Base-by-base conservation (phyloP, 1,284 basidiomycete genomes). In the Peniophora sp. region DNA sequence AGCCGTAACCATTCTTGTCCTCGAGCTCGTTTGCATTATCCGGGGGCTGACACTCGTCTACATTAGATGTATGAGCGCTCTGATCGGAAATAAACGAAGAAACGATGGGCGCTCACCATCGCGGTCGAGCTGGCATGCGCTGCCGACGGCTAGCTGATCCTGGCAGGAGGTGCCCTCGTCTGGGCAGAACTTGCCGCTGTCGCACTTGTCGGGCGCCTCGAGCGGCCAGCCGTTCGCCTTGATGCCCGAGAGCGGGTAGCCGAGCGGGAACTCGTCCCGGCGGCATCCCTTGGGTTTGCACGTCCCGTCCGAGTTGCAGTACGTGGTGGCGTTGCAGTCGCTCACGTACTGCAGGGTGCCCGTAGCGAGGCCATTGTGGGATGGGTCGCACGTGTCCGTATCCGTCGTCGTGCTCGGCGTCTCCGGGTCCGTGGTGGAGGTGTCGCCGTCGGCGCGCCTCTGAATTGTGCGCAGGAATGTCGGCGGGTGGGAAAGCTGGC, bases 81-180 rank as follows among this genome's bases (percentile, higher is more conserved):
- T 32, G 27, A 32, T 32, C 27, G 27, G 27, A 39, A 6, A 22
- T 35, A 20, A 12, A 9, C 41, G 47, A 35, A 39, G 52, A 39
- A 24, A 42, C 34, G 12, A 22, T n/a, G 18, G 37, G 60, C n/a
- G n/a, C 75, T 55, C 55, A 90, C 91, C 90, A 66, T 95, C 92
- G 49, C 92, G 81, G 65, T 93, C 88, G 52, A 94, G 78, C 66
- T 94, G 90, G 68, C 92, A 95, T 12, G 75, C 60, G 54, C 79
- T 82, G 24, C 77, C 83, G 0, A 90, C 78, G 0, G 75, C 48
- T 3, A 88, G 68, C 41, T 85, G 60, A 11, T 67, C 57, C 61
- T 85, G 77, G 68, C 92, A 95, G 2, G 66, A 70, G 59, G 85
- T 82, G 55, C 79, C 81, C 66, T 93, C 91, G 61, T 95, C 91